Conservation (phyloP, 495 filamentous ascomycete species). For the Bacidia gigantensis region DNA sequence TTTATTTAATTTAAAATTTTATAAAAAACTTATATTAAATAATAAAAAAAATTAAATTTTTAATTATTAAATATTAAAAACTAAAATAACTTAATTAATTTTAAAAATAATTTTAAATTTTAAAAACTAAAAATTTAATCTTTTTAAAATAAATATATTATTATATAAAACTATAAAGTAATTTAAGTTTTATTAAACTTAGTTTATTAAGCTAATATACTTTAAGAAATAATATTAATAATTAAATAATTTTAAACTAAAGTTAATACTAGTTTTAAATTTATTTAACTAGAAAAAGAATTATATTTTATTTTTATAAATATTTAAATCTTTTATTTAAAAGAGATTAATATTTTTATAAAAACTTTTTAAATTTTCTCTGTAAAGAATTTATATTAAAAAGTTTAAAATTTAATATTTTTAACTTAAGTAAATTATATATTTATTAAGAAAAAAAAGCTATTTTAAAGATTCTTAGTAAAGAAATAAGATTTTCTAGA, state of each 20-base stretch:
- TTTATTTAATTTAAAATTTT: not conserved
- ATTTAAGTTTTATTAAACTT: conserved; percentile 3
- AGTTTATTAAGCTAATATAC: conserved; percentile 5
- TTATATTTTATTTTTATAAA: not conserved
- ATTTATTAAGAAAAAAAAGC: conserved; percentile 1
- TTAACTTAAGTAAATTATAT: conserved; percentile 10
- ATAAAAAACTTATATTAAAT: not conserved
- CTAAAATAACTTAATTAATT: not conserved
- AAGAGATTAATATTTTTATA: conserved; percentile 8
- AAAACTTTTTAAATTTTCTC: conserved; percentile 11
- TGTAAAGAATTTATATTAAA: not conserved
- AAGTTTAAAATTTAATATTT: not conserved
- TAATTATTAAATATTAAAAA: not conserved
- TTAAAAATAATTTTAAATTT: not conserved
- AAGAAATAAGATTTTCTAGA: not conserved
- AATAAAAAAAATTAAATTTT: not conserved
- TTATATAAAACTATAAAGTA: not conserved
- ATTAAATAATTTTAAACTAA: too few species aligned
- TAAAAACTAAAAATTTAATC: not conserved
- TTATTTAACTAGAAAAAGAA: not conserved
- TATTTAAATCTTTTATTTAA: not conserved
- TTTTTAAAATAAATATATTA: not conserved
- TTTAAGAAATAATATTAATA: not conserved
- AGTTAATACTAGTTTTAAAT: not conserved
- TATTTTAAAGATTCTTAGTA: too few species aligned